These are phyloP conservation scores for Vigna angularis DNA, from an alignment of 306 rosid genomes.

Conservation along the genomic window DNA sequence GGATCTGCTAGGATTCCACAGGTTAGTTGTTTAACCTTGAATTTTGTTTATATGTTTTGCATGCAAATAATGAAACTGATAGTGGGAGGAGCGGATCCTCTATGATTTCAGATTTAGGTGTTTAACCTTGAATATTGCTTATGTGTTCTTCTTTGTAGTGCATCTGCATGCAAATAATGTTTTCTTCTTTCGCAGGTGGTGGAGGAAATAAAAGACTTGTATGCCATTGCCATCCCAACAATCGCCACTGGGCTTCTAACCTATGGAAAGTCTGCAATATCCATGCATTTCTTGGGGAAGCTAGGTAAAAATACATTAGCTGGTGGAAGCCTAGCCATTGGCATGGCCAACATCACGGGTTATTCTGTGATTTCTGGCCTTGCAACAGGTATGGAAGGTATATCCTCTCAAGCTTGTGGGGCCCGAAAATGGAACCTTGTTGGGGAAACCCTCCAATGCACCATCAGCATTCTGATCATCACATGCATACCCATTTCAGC, in stretches of 20 bases:
- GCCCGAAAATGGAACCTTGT: conserved; percentile 51
- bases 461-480: conserved; percentile 39
- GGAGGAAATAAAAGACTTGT: conserved; percentile 48
- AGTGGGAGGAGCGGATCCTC: no score
- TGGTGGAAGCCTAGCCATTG: conserved; percentile 55
- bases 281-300: conserved; percentile 56
- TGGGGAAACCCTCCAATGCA: conserved; percentile 52
- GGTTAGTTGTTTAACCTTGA: conserved; percentile 31
- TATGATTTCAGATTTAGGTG: conserved; percentile 22
- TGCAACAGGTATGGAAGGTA: conserved; percentile 58
- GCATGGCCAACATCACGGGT: conserved; percentile 56
- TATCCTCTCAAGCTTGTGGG: conserved; percentile 63
- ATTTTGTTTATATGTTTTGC: neutral
- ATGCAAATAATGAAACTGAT: neutral
- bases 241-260: conserved; percentile 46
- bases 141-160: neutral
- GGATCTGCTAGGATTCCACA: neutral
- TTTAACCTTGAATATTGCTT: neutral
- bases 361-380: conserved; percentile 57
- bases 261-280: conserved; percentile 52
- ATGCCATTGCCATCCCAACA: conserved; percentile 46
- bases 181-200: conserved; percentile 1
- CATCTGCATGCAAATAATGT: neutral
- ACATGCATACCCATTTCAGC: conserved; percentile 47
- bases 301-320: conserved; percentile 49